Conservation (phyloP, 768 basidiomycete species). For the Amanita jacksonii region DNA sequence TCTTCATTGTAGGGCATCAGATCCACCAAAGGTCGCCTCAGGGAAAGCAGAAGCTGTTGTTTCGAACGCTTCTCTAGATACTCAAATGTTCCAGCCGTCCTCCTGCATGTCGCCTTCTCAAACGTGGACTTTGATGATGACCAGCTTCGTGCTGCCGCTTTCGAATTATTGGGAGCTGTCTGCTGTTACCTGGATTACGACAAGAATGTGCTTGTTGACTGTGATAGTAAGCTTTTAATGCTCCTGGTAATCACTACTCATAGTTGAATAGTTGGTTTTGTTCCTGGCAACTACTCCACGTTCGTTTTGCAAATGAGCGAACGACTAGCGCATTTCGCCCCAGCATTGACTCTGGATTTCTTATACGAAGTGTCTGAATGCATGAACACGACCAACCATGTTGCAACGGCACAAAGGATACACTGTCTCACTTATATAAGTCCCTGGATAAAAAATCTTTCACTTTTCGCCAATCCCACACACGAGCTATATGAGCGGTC, state of each 20-base stretch:
- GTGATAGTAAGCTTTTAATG: constrained; percentile 39
- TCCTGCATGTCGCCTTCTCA: constrained; percentile 81
- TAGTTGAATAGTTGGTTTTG: constrained; percentile 46
- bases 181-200: constrained; percentile 74
- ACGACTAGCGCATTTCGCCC: constrained; percentile 60
- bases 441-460: constrained; percentile 83
- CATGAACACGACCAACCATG: constrained; percentile 42
- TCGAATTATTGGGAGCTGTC: constrained; percentile 69
- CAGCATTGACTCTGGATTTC: constrained; percentile 82
- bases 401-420: constrained; percentile 43
- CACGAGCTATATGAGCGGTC: constrained; percentile 61
- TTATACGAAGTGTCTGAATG: constrained; percentile 73
- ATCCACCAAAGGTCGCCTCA: constrained; percentile 58
- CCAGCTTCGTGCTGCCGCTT: constrained; percentile 68
- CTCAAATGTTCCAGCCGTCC: constrained; percentile 76
- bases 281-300: constrained; percentile 54
- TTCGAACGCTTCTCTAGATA: constrained; percentile 66
- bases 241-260: neutral
- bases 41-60: constrained; percentile 39
- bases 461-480: constrained; percentile 59
- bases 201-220: constrained; percentile 57
- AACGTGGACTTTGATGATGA: constrained; percentile 69
- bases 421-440: constrained; percentile 74
- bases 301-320: constrained; percentile 65
- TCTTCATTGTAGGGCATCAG: constrained; percentile 47